Base-by-base conservation (phyloP, 1,284 basidiomycete species). In the Volvariella volvacea region DNA sequence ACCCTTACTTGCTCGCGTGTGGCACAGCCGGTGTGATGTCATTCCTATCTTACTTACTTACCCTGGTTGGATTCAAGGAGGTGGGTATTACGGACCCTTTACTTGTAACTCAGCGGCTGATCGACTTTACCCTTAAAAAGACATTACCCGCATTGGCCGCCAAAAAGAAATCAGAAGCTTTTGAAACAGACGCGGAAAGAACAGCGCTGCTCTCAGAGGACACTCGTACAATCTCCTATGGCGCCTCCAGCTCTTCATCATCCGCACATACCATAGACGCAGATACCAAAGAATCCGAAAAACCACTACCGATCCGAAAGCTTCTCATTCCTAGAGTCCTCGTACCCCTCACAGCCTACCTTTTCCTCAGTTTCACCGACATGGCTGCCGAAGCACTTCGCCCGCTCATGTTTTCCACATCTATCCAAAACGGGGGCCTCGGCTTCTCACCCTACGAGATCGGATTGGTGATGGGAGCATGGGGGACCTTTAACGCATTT, bases 1-100 rank as follows among this genome's bases (percentile, higher is more conserved):
- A 66, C 46, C 70, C 70, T 0, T 72, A 72, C 50, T 65, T 73
- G 42, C 56, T 72, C 36, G 67, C 70, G 4, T 74, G 71, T 46
- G 51, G 58, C 1, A 50, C 52, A n/a, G 58, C 64, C 10, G 65
- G 60, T 1, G 41, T 54, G 2, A 48, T 64, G 12, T 51, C 62
- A 0, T 49, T 64, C 15, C 31, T 47, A 4, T 53, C 60, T 14
- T 66, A 60, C 48, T 22, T 63, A 1, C 36, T 65, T 10, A 52
- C 55, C 1, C 51, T 58, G 1, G 4, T 62, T 4, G 47, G 55
- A 14, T 50, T 70, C 12, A 59, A 62, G 48, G 68, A 71, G 60
- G 68, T 65, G 19, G 45, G 52, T 38, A 12, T 28, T 12, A 28
- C 12, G 12, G 25, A 28, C 25, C 19, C 14, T 36, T 16, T 36